Conservation (phyloP, 345 rosid species). For the Sonneratia caseolaris region DNA sequence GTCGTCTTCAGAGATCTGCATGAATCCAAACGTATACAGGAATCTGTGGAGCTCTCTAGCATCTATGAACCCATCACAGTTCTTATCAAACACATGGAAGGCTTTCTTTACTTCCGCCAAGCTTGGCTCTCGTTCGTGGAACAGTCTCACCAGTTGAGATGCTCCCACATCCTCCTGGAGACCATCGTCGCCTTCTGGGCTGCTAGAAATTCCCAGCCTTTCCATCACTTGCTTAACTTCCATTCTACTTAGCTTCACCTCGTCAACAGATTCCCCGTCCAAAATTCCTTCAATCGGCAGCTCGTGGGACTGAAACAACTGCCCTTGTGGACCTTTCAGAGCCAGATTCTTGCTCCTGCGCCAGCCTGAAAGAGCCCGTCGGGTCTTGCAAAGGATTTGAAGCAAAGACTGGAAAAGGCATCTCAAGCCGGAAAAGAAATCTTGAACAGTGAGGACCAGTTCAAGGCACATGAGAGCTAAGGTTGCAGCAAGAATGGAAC, state of each 20-base stretch:
- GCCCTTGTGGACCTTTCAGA: background rate
- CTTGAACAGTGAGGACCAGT: constrained; percentile 16
- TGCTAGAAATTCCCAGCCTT: constrained; percentile 11
- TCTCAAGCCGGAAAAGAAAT: constrained; percentile 16
- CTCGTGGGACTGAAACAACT: background rate
- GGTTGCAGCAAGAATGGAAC: constrained; percentile 8
- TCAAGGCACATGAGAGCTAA: constrained; percentile 15
- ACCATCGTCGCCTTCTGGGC: background rate
- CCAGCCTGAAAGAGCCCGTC: background rate
- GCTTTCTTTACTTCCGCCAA: constrained; percentile 35
- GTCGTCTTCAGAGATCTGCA: constrained; percentile 33
- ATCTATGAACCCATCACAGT: constrained; percentile 58
- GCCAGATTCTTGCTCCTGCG: background rate
- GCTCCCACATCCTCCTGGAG: constrained; percentile 12
- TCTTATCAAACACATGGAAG: constrained; percentile 45
- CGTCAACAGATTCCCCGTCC: background rate
- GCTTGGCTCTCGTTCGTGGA: constrained; percentile 38
- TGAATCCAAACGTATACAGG: constrained; percentile 24
- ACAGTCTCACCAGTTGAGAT: constrained; percentile 20
- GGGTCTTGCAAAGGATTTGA: background rate
- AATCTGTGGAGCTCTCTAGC: constrained; percentile 38
- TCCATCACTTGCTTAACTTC: constrained; percentile 31
- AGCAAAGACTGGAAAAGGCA: constrained; percentile 13
- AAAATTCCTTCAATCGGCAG: background rate
- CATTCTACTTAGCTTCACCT: constrained; percentile 12